Conservation (phyloP, 108 stramenopile genomes). For the Skeletonema tropicum region DNA sequence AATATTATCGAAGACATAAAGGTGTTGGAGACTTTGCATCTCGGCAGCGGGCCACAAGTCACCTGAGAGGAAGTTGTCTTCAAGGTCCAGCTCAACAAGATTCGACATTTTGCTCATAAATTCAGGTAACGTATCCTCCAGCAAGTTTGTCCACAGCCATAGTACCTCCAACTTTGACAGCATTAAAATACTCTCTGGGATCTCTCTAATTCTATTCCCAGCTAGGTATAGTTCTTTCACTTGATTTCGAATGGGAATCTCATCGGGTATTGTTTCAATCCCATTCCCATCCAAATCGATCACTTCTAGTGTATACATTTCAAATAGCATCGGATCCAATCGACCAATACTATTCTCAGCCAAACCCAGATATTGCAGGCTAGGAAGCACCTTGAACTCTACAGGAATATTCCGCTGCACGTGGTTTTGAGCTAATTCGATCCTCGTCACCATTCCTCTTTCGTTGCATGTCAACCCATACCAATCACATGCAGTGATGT, state of each 20-base stretch:
- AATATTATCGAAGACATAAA: constrained; percentile 5
- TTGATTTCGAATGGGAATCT: constrained; percentile 5
- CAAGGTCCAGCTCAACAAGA: constrained; percentile 7
- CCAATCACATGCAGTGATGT: not conserved
- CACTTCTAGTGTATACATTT: constrained; percentile 5
- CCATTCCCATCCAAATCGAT: constrained; percentile 12
- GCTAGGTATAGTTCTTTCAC: constrained; percentile 12
- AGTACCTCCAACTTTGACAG: constrained; percentile 5
- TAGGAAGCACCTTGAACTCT: constrained; percentile 2
- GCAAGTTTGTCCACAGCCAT: constrained; percentile 7
- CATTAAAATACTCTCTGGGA: constrained; percentile 6
- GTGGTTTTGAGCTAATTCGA: not conserved
- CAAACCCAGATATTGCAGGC: constrained; percentile 5
- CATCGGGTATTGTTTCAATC: not conserved
- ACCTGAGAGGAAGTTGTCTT: constrained; percentile 8
- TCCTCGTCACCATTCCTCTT: not conserved
- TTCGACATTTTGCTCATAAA: constrained; percentile 5
- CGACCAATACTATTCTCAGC: not conserved
- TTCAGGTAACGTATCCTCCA: constrained; percentile 2
- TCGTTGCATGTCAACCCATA: constrained; percentile 12
- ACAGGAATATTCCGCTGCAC: not conserved
- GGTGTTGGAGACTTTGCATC: constrained; percentile 1
- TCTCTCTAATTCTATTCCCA: not conserved
- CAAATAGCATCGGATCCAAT: constrained; percentile 6
- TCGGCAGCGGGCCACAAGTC: constrained; percentile 5